A percentile compares a stretch with the other conserved stretches of the same genome.
Conservation (phyloP, 2,329 filamentous ascomycete genomes). For the Fusarium siculi region DNA sequence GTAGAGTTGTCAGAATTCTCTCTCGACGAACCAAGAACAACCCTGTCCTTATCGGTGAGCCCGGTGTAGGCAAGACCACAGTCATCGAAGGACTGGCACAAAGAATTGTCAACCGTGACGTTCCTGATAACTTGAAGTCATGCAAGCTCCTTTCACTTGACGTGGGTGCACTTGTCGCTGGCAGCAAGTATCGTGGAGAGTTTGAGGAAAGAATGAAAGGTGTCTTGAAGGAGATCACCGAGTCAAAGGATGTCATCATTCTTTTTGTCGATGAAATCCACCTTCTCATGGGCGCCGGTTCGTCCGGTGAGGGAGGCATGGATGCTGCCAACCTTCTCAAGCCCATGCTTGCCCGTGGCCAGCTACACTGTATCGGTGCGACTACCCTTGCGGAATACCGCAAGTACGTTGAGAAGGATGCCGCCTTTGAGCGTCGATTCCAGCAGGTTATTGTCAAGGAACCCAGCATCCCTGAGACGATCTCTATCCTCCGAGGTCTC, state of each 20-base stretch:
- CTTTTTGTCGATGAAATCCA: slow-evolving; percentile 99
- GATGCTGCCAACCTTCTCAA: slow-evolving; percentile 97
- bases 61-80: slow-evolving; percentile 98
- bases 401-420: slow-evolving; percentile 99
- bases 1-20: slow-evolving; percentile 89
- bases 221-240: slow-evolving; percentile 94
- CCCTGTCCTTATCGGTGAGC: slow-evolving; percentile 95
- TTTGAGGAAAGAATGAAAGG: slow-evolving; percentile 99
- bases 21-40: slow-evolving; percentile 98
- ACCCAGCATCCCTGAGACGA: slow-evolving; percentile 85
- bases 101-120: slow-evolving; percentile 95
- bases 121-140: slow-evolving; percentile 92
- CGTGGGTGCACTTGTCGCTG: slow-evolving; percentile 92
- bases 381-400: slow-evolving; percentile 95
- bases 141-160: slow-evolving; percentile 96
- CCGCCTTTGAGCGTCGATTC: slow-evolving; percentile 97
- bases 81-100: slow-evolving; percentile 96
- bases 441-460: slow-evolving; percentile 98
- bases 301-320: slow-evolving; percentile 96
- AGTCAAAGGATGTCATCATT: slow-evolving; percentile 95
- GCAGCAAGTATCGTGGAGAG: slow-evolving; percentile 98
- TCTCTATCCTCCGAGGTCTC: slow-evolving; percentile 97
- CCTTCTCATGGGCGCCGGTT: slow-evolving; percentile 95
- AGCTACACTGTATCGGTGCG: slow-evolving; percentile 97
- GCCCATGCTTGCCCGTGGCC: slow-evolving; percentile 96